Conservation (phyloP, 768 basidiomycete genomes). For the Tubosaeta brunneosetosa region DNA sequence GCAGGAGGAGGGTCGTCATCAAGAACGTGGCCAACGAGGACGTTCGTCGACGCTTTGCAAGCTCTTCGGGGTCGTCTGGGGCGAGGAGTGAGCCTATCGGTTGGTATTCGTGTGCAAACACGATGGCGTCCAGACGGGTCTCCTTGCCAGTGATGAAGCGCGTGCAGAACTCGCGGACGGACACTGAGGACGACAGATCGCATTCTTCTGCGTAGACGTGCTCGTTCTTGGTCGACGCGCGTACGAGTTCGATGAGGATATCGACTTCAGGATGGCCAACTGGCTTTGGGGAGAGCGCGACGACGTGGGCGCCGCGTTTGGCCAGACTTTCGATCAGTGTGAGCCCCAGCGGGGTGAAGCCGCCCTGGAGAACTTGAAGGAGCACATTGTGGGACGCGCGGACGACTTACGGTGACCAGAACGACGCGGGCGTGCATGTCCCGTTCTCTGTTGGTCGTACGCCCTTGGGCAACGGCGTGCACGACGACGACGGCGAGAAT, state of each 20-base stretch:
- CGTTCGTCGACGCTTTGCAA: conserved; percentile 40
- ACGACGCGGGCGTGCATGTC: conserved; percentile 70
- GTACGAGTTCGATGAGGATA: conserved; percentile 63
- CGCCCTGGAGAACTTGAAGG: conserved; percentile 46
- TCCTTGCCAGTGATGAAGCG: conserved; percentile 62
- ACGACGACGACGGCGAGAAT: conserved; percentile 44
- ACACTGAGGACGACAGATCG: conserved; percentile 59
- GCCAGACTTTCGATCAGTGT: conserved; percentile 65
- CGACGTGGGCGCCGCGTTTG: conserved; percentile 71
- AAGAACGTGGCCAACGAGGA: conserved; percentile 70
- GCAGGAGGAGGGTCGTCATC: conserved; percentile 73
- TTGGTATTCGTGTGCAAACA: conserved; percentile 75
- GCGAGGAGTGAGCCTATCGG: conserved; percentile 51
- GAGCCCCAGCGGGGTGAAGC: conserved; percentile 68
- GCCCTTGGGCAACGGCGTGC: conserved; percentile 62
- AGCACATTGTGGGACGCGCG: neutral
- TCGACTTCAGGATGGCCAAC: conserved; percentile 45
- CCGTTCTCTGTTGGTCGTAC: conserved; percentile 65
- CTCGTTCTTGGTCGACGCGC: conserved; percentile 67
- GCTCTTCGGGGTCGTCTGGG: conserved; percentile 24
- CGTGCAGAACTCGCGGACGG: conserved; percentile 65
- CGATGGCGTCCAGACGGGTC: conserved; percentile 68
- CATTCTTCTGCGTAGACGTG: conserved; percentile 78
- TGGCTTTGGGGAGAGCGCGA: conserved; percentile 63
- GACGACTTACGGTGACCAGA: conserved; percentile 58